These are phyloP conservation scores for Hibiscus tridactylites DNA, from an alignment of 345 rosid genomes.

Conservation along the genomic window DNA sequence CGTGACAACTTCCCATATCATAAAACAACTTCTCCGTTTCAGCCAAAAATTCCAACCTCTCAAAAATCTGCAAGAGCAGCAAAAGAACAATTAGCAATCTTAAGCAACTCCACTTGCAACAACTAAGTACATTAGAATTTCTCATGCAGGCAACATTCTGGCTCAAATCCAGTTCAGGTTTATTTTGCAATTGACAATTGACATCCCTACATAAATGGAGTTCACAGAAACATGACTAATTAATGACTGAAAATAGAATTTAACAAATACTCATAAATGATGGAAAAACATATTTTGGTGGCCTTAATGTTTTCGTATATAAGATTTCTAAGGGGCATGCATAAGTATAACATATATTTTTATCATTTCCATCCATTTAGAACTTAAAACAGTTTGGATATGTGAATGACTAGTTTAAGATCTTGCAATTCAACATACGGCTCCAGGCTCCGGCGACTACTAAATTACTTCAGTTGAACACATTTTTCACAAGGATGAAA, in stretches of 20 bases:
- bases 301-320: too few species aligned
- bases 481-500: background rate
- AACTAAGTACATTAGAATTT: background rate
- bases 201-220: background rate
- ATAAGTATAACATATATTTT: background rate
- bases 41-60: slow-evolving; percentile 47
- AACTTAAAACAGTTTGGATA: background rate
- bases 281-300: too few species aligned
- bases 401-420: background rate
- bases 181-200: background rate
- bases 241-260: too few species aligned
- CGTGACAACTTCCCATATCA: slow-evolving; percentile 18
- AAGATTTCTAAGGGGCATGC: background rate
- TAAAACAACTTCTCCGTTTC: slow-evolving; percentile 39
- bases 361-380: background rate
- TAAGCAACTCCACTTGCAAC: background rate
- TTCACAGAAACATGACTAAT: too few species aligned
- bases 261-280: too few species aligned
- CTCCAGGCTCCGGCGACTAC: background rate
- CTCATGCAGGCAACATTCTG: slow-evolving; percentile 1
- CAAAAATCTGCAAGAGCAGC: slow-evolving; percentile 46
- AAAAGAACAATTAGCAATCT: background rate
- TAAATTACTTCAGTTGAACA: background rate
- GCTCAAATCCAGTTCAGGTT: background rate
- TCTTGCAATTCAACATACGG: background rate